Evolutionary conservation across 805 yeast genomes (phyloP).

Genomic region (Cyberlindnera xishuangbannaensis): DNA sequence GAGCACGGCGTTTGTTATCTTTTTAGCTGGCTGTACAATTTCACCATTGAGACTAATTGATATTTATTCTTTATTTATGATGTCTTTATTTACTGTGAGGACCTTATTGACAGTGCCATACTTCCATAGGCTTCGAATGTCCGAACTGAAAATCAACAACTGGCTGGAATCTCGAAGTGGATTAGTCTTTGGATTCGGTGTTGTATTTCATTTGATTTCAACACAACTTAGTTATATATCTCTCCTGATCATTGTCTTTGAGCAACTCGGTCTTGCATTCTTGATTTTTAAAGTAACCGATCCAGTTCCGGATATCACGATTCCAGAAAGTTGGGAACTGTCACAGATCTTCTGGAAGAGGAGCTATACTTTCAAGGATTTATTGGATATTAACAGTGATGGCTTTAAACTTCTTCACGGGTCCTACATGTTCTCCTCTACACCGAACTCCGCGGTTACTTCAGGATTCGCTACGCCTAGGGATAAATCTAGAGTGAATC

Average conservation of each 20-base stretch:
- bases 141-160: conserved; percentile 8
- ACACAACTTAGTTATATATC: conserved; percentile 8
- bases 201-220: conserved; percentile 6
- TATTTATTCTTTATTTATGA: conserved; percentile 4
- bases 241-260: conserved; percentile 10
- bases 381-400: conserved; percentile 9
- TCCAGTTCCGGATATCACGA: conserved; percentile 14
- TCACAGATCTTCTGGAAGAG: conserved; percentile 16
- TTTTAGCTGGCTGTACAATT: conserved; percentile 7
- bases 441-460: conserved; percentile 1
- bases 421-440: conserved; percentile 3
- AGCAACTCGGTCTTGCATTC: conserved; percentile 16
- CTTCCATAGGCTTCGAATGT: conserved; percentile 14
- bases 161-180: conserved; percentile 22
- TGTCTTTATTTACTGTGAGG: conserved; percentile 8
- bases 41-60: conserved; percentile 6
- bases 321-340: conserved; percentile 16
- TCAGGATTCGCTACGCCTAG: conserved; percentile 6
- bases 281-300: conserved; percentile 14
- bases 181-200: conserved; percentile 14
- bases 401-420: conserved; percentile 15
- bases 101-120: conserved; percentile 12
- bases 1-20: conserved; percentile 5
- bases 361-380: conserved; percentile 2
- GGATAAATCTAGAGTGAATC: conserved; percentile 1